Conservation (phyloP, 1,139 yeast species). For the Hansenula lynferdii region DNA sequence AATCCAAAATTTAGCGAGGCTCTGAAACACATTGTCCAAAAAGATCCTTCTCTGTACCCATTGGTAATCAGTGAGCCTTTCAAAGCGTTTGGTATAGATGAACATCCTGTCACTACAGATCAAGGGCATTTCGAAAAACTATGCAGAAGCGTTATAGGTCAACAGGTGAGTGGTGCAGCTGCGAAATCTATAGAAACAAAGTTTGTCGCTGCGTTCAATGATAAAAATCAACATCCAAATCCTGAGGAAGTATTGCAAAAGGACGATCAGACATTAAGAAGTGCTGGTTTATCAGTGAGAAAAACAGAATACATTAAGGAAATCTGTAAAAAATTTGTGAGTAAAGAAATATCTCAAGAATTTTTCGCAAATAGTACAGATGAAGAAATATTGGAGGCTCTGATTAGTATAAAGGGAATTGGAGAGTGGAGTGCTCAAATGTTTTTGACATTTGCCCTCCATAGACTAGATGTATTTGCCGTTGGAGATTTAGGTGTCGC, state of each 20-base stretch:
- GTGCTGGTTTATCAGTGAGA: conserved; percentile 66
- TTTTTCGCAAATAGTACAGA: conserved; percentile 34
- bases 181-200: conserved; percentile 58
- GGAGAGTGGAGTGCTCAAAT: conserved; percentile 92
- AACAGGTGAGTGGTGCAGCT: conserved; percentile 84
- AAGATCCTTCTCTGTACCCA: conserved; percentile 40
- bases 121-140: conserved; percentile 37
- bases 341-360: conserved; percentile 36
- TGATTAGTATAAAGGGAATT: conserved; percentile 68
- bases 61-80: conserved; percentile 25
- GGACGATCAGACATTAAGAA: conserved; percentile 44
- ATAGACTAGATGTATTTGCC: conserved; percentile 66
- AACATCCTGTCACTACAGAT: conserved; percentile 12
- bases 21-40: conserved; percentile 31
- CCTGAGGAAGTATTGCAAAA: conserved; percentile 42
- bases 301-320: conserved; percentile 64
- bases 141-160: conserved; percentile 56
- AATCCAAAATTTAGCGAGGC: conserved; percentile 40
- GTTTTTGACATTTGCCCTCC: conserved; percentile 72
- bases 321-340: conserved; percentile 52
- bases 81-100: conserved; percentile 20
- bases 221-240: conserved; percentile 37
- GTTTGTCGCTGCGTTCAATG: conserved; percentile 37
- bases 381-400: conserved; percentile 46
- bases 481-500: conserved; percentile 82